Conservation (phyloP, 768 basidiomycete species). For the Calocybe indica region DNA sequence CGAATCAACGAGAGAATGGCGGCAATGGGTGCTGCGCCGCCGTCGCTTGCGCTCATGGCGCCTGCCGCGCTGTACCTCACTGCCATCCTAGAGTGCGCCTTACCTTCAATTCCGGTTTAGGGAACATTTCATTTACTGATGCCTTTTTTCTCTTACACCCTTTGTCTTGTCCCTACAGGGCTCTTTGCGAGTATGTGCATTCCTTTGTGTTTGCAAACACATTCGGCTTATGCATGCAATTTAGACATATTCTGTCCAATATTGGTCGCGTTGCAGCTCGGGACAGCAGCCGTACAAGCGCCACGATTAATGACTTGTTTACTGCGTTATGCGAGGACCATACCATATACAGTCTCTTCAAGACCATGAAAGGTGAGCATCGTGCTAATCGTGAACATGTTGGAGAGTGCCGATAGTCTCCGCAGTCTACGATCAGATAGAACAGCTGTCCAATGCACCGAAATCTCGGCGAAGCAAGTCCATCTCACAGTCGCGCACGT, state of each 20-base stretch:
- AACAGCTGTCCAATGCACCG: conserved; percentile 52
- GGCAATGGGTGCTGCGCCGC: conserved; percentile 41
- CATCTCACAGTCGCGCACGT: conserved; percentile 43
- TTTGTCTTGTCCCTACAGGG: conserved; percentile 40
- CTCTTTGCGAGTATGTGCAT: conserved; percentile 77
- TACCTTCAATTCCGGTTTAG: neutral
- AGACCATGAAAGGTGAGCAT: conserved; percentile 72
- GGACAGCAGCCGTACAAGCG: conserved; percentile 74
- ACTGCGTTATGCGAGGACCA: conserved; percentile 89
- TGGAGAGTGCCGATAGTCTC: neutral
- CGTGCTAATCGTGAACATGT: neutral
- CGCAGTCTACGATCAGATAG: conserved; percentile 76
- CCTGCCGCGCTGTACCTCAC: conserved; percentile 89
- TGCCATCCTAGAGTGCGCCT: conserved; percentile 85
- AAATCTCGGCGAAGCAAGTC: conserved; percentile 67
- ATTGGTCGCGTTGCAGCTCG: conserved; percentile 81
- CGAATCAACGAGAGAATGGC: conserved; percentile 60
- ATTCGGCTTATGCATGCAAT: conserved; percentile 2
- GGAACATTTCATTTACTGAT: neutral
- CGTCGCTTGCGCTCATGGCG: conserved; percentile 53
- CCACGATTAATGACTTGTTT: conserved; percentile 78
- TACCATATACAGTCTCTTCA: conserved; percentile 78
- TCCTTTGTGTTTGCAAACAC: conserved; percentile 2
- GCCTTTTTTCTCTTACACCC: conserved; percentile 13
- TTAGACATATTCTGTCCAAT: conserved; percentile 78